Base-by-base conservation (phyloP, 768 basidiomycete genomes). In the Suillus lakei region DNA sequence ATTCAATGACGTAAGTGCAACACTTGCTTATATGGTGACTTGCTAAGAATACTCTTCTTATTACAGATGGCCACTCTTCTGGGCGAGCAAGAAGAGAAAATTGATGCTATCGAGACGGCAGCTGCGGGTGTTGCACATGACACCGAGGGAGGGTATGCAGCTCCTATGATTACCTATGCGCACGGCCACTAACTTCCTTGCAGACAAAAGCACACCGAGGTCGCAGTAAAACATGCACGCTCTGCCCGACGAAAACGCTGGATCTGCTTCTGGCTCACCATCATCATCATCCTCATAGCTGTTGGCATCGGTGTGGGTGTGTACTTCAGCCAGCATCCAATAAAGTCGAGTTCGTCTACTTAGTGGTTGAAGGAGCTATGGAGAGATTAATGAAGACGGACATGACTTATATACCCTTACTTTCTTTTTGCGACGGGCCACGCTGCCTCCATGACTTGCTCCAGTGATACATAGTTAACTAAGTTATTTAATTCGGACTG, bases 201-300 rank as follows among this genome's bases (percentile, higher is more conserved):
- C 60, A 94, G 92, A 44, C 72, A 86, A 44, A 75, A 83, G 54
- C 83, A 92, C 63, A 91, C 89, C 10, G 84, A 86, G 55, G 80
- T 82, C 53, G 94, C 94, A 1, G 89, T 93, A 48, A 78, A 82
- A 50, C 86, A 86, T 67, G 92, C 91, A 1, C 82, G 88, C 15
- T 77, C 82, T 30, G 92, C 92, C 10, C 86, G 95, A 64, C 88
- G 86, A 72, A 93, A 90, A 79, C 88, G 93, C 66, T 93, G 91
- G 91, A 91, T 91, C 79, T 96, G 92, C 77, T 94, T 95, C 76
- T 79, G 84, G 70, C 80, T 92, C 59, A 74, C 83, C 61, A 66
- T 94, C 32, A 66, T 88, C 63, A 77, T 91, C 61, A 82, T 91
- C 67, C 76, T 92, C 55, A 92, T 81, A 0, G 76, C 70, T 53